Percentiles rank a stretch among this genome's conserved stretches.
These are phyloP conservation scores for Ilyonectria mors-panacis DNA, from an alignment of 2,329 filamentous ascomycete genomes.

Conservation along the genomic window DNA sequence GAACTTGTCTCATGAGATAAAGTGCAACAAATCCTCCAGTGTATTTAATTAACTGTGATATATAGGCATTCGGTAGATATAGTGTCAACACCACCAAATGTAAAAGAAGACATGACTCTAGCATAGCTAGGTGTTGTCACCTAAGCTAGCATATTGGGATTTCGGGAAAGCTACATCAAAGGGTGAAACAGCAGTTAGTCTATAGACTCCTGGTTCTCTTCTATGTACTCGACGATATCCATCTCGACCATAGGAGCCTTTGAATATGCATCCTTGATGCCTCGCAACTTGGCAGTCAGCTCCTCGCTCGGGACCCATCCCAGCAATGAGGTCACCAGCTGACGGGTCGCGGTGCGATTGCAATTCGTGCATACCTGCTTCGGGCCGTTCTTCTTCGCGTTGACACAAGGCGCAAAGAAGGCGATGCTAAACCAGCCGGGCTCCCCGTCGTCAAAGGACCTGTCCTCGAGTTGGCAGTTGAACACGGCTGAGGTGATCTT, in stretches of 20 bases:
- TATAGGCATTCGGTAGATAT: too few relatives aligned
- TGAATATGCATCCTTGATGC: constrained; percentile 19
- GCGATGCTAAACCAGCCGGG: constrained; percentile 11
- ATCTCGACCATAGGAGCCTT: constrained; percentile 15
- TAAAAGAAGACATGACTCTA: too few relatives aligned
- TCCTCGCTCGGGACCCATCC: constrained; percentile 22
- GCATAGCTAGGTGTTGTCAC: too few relatives aligned
- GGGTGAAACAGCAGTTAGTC: too few relatives aligned
- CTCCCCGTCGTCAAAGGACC: neutral
- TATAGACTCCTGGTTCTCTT: too few relatives aligned
- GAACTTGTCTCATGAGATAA: too few relatives aligned
- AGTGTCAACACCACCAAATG: too few relatives aligned
- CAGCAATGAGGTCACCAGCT: constrained; percentile 15
- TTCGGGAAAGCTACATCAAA: too few relatives aligned
- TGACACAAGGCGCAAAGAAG: constrained; percentile 17
- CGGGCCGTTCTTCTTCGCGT: neutral
- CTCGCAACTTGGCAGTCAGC: constrained; percentile 12
- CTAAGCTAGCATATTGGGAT: too few relatives aligned
- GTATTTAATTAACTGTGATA: too few relatives aligned
- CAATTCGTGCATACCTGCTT: constrained; percentile 2
- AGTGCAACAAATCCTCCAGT: too few relatives aligned
- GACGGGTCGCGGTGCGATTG: constrained; percentile 10
- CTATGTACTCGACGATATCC: neutral
- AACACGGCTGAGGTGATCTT: constrained; percentile 10
- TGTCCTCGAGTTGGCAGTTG: constrained; percentile 10